Conservation (phyloP, 306 rosid species). For the Rosa chinensis region DNA sequence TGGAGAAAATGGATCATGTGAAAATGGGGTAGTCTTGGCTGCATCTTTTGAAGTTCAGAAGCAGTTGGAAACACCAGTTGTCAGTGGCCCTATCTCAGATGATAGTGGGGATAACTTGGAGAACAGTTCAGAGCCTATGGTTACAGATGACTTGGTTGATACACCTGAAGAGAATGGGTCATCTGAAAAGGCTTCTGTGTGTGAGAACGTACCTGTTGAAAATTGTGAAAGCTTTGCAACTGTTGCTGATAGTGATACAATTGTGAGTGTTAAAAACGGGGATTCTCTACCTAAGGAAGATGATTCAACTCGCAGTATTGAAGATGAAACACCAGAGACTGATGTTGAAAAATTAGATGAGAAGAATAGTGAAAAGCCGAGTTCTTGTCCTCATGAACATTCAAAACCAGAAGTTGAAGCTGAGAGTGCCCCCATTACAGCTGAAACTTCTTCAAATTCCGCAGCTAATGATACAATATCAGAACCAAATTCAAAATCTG, state of each 20-base stretch:
- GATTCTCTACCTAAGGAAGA: constrained; percentile 17
- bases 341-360: constrained; percentile 15
- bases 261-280: constrained; percentile 6
- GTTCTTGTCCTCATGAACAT: constrained; percentile 14
- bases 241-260: constrained; percentile 10
- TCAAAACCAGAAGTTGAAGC: constrained; percentile 10
- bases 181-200: constrained; percentile 18
- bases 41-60: constrained; percentile 13
- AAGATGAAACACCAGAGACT: constrained; percentile 19
- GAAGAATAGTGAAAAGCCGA: constrained; percentile 20
- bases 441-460: neutral
- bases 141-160: constrained; percentile 23
- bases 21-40: constrained; percentile 11
- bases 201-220: constrained; percentile 9
- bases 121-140: constrained; percentile 21
- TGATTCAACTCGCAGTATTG: constrained; percentile 8
- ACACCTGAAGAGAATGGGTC: constrained; percentile 17
- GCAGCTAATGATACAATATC: constrained; percentile 13
- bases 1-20: constrained; percentile 17
- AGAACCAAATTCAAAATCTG: constrained; percentile 16
- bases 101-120: constrained; percentile 26
- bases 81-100: constrained; percentile 14
- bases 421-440: constrained; percentile 10
- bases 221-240: constrained; percentile 19
- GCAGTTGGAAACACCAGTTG: constrained; percentile 17